These are phyloP conservation scores for Candida sanyiensis DNA, from an alignment of 805 yeast genomes.

Conservation along the genomic window DNA sequence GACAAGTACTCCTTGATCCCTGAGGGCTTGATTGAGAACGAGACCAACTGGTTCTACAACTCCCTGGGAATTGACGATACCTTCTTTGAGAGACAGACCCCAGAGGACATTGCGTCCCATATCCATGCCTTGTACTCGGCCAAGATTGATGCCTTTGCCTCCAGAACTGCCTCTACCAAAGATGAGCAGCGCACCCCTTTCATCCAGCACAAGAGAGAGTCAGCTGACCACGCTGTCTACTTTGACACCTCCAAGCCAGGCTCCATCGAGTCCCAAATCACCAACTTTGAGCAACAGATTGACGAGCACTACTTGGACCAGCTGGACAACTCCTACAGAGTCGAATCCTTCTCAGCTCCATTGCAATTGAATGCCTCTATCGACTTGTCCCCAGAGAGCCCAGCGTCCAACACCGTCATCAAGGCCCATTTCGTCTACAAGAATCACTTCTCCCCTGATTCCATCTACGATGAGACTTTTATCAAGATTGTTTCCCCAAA, in stretches of 20 bases:
- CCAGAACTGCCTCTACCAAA: constrained; percentile 26
- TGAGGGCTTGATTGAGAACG: constrained; percentile 75
- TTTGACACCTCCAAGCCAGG: constrained; percentile 68
- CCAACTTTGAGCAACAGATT: constrained; percentile 64
- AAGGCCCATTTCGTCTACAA: constrained; percentile 81
- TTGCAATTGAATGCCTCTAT: constrained; percentile 32
- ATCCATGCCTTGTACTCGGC: constrained; percentile 89
- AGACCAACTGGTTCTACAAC: constrained; percentile 86
- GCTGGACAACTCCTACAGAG: constrained; percentile 47
- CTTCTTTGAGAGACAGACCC: constrained; percentile 81
- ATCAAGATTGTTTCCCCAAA: constrained; percentile 69
- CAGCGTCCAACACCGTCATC: constrained; percentile 38
- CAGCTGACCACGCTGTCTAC: constrained; percentile 83
- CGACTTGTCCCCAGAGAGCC: constrained; percentile 26
- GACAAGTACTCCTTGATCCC: constrained; percentile 89
- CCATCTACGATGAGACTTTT: constrained; percentile 76
- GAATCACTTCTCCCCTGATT: constrained; percentile 45
- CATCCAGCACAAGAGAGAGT: constrained; percentile 75
- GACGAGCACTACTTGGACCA: constrained; percentile 78
- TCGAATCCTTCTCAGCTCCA: constrained; percentile 74
- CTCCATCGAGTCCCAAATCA: constrained; percentile 34
- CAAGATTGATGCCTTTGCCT: constrained; percentile 81
- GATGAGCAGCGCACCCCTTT: constrained; percentile 35
- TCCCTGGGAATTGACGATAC: constrained; percentile 86
- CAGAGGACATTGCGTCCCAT: constrained; percentile 74